These are phyloP conservation scores for Onygenales sp. DNA, from an alignment of 2,329 filamentous ascomycete species.

Conservation along the genomic window DNA sequence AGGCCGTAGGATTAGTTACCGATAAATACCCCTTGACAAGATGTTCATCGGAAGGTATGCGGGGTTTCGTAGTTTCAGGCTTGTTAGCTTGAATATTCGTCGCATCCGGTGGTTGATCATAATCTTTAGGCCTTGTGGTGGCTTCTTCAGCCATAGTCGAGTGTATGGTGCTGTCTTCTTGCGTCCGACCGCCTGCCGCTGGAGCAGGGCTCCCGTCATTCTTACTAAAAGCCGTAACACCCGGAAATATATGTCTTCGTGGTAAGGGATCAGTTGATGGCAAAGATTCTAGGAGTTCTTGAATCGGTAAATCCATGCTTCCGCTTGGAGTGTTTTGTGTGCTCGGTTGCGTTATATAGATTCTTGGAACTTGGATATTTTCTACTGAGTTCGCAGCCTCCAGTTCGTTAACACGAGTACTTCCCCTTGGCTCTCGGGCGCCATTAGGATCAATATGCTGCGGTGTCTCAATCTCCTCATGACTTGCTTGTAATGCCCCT, in stretches of 20 bases:
- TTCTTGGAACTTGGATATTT: not conserved
- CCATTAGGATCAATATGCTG: not conserved
- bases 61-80: not conserved
- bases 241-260: too few relatives aligned
- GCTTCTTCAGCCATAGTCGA: not conserved
- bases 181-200: not conserved
- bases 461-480: not conserved
- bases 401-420: not conserved
- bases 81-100: not conserved
- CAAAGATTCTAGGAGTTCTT: not conserved
- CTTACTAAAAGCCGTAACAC: not conserved
- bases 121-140: not conserved
- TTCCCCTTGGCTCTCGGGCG: not conserved
- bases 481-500: not conserved
- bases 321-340: not conserved
- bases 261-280: not conserved
- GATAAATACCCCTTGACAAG: conserved; percentile 2
- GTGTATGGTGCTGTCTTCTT: not conserved
- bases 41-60: not conserved
- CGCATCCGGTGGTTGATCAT: too few relatives aligned
- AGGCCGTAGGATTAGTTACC: not conserved
- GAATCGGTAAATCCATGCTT: not conserved
- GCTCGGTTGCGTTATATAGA: not conserved
- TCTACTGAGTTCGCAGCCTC: not conserved
- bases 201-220: not conserved